Conservation (phyloP, 2,329 filamentous ascomycete species). For the Cladosporium colombiae region DNA sequence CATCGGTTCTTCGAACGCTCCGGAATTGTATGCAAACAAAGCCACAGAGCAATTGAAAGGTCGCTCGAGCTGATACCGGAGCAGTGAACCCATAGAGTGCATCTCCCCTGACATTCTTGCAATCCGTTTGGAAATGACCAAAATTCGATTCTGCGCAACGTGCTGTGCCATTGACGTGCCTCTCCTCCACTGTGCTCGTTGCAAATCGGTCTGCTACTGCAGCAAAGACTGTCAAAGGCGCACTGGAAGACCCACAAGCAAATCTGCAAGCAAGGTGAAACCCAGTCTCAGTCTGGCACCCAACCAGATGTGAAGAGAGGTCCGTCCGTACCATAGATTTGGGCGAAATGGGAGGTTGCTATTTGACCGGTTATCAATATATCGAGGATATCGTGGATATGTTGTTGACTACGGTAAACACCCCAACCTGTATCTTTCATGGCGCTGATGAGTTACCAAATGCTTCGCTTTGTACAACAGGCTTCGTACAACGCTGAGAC, state of each 20-base stretch:
- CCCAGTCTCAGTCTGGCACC: not conserved
- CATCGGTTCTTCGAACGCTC: not conserved
- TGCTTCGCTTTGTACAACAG: too few relatives aligned
- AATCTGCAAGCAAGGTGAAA: not conserved
- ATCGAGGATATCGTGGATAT: too few relatives aligned
- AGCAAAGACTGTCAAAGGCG: conserved; percentile 36
- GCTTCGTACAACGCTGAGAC: too few relatives aligned
- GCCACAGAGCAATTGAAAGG: not conserved
- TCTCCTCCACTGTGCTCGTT: conserved; percentile 35
- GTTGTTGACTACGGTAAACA: too few relatives aligned
- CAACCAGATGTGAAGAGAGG: not conserved
- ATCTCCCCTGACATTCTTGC: not conserved
- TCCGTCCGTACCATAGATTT: too few relatives aligned
- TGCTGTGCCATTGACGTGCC: not conserved
- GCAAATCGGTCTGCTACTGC: conserved; percentile 38
- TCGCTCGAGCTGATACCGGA: not conserved
- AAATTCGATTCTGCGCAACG: not conserved
- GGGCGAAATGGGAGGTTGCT: too few relatives aligned
- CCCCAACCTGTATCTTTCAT: too few relatives aligned
- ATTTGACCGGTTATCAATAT: too few relatives aligned
- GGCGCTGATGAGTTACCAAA: too few relatives aligned
- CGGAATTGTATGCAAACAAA: not conserved
- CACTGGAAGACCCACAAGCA: conserved; percentile 40
- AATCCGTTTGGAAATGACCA: not conserved
- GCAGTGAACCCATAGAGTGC: not conserved